Evolutionary conservation across 352 stramenopile species (phyloP).

Genomic region (Phytophthora sojae): DNA sequence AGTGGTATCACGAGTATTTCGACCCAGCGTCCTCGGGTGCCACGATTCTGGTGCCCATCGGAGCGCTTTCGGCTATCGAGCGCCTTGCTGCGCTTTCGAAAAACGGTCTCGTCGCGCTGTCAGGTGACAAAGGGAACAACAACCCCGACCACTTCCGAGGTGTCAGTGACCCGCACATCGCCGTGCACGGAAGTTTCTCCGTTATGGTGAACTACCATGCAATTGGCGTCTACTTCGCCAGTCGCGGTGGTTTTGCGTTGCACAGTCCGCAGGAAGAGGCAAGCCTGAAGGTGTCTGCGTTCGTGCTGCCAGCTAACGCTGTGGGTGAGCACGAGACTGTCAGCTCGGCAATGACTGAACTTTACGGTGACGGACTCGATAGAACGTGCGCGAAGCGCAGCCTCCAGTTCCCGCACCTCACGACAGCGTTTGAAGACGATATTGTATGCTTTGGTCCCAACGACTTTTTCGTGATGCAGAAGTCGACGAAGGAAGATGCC

Average conservation of each 20-base stretch:
- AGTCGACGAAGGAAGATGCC: constrained; percentile 84
- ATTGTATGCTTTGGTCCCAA: constrained; percentile 94
- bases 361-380: constrained; percentile 69
- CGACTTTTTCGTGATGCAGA: constrained; percentile 96
- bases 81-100: constrained; percentile 67
- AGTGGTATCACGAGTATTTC: constrained; percentile 92
- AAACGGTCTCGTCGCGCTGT: constrained; percentile 84
- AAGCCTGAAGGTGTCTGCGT: constrained; percentile 91
- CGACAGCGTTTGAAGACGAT: constrained; percentile 83
- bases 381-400: constrained; percentile 69
- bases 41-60: constrained; percentile 92
- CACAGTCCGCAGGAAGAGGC: constrained; percentile 94
- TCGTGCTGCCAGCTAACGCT: constrained; percentile 70
- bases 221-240: constrained; percentile 92
- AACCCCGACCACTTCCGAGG: constrained; percentile 93
- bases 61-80: constrained; percentile 84
- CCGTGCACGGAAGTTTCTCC: constrained; percentile 95
- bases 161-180: constrained; percentile 94
- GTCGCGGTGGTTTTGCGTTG: constrained; percentile 91
- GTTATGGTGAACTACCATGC: constrained; percentile 97
- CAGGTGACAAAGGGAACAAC: constrained; percentile 95
- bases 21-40: constrained; percentile 62
- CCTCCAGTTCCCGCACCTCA: constrained; percentile 70
- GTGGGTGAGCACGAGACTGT: constrained; percentile 15
- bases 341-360: constrained; percentile 35